phyloP scores from a whole-genome alignment of 352 stramenopile species.

The Globisporangium rhizosaccharum region DNA sequence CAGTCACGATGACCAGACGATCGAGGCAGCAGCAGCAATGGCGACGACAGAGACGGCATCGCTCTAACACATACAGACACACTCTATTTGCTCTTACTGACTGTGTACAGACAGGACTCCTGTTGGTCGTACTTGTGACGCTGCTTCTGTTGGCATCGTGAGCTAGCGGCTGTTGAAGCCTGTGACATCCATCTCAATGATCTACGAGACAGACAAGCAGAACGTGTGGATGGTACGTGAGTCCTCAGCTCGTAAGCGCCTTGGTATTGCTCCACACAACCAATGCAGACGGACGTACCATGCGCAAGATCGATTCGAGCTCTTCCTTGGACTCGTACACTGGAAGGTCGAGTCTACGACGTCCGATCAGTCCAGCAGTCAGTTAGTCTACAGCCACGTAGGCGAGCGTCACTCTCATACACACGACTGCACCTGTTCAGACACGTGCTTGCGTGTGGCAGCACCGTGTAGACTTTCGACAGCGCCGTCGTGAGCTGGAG shows the following conservation, averaged over 20 bases:
- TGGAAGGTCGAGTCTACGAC: slow-evolving; percentile 58
- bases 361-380: too few species aligned
- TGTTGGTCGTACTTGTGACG: too few species aligned
- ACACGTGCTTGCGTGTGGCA: slow-evolving; percentile 78
- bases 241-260: background rate
- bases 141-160: background rate
- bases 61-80: too few species aligned
- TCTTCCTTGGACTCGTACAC: slow-evolving; percentile 84
- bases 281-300: slow-evolving; percentile 52
- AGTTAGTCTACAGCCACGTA: slow-evolving; percentile 5
- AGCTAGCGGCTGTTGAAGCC: slow-evolving; percentile 64
- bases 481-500: slow-evolving; percentile 52
- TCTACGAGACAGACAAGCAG: slow-evolving; percentile 16
- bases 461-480: slow-evolving; percentile 41
- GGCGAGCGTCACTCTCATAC: background rate
- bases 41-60: too few species aligned
- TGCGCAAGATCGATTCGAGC: slow-evolving; percentile 89
- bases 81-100: too few species aligned
- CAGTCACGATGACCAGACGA: too few species aligned
- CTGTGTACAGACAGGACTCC: background rate
- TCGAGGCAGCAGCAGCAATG: too few species aligned
- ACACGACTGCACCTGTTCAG: slow-evolving; percentile 51
- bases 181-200: slow-evolving; percentile 72
- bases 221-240: background rate
- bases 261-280: background rate